Conservation (phyloP, 345 rosid species). For the Ceriops zippeliana region DNA sequence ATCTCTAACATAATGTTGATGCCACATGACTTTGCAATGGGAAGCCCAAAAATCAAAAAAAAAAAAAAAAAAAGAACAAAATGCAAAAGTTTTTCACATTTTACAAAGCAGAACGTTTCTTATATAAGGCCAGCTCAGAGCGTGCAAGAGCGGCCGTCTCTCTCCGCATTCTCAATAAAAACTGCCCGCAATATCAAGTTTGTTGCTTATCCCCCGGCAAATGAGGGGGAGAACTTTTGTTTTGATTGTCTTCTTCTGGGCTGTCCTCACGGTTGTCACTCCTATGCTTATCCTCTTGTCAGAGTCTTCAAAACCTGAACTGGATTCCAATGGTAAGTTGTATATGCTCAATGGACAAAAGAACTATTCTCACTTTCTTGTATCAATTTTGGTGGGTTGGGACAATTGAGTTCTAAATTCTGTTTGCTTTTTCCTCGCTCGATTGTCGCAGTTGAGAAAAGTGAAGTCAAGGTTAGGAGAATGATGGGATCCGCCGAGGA, state of each 20-base stretch:
- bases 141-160: too few relatives aligned
- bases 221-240: constrained; percentile 71
- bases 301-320: constrained; percentile 48
- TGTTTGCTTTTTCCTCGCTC: constrained; percentile 1
- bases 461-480: constrained; percentile 42
- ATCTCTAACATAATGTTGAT: constrained; percentile 11
- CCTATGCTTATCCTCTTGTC: constrained; percentile 80
- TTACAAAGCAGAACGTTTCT: constrained; percentile 16
- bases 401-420: neutral
- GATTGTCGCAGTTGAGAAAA: constrained; percentile 19
- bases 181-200: neutral
- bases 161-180: neutral
- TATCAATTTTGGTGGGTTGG: neutral
- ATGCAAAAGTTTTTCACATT: neutral
- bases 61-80: constrained; percentile 3
- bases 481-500: constrained; percentile 38
- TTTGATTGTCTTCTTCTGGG: constrained; percentile 92
- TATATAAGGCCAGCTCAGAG: constrained; percentile 52
- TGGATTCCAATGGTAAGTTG: constrained; percentile 36
- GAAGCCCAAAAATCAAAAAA: neutral
- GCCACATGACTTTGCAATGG: constrained; percentile 15
- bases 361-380: neutral
- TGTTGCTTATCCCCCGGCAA: constrained; percentile 16
- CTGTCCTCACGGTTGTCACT: constrained; percentile 73
- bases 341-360: neutral